Conservation (phyloP, 306 rosid genomes). For the Luffa acutangula region DNA sequence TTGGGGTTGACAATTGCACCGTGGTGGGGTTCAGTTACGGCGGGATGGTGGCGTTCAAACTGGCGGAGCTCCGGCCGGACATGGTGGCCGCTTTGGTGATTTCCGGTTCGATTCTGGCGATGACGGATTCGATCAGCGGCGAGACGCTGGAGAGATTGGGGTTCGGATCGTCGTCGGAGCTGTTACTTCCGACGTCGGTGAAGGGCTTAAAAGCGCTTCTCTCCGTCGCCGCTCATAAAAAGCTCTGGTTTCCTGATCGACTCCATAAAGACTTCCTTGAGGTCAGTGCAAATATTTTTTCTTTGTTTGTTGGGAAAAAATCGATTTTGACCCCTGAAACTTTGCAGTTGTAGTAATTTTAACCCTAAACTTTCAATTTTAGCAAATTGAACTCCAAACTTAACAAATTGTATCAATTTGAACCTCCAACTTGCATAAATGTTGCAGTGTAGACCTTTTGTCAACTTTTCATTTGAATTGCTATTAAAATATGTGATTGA, state of each 20-base stretch:
- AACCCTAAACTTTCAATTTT: too few relatives aligned
- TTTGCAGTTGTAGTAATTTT: too few relatives aligned
- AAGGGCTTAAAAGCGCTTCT: constrained; percentile 42
- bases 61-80: constrained; percentile 54
- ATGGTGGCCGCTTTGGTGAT: constrained; percentile 37
- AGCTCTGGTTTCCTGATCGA: constrained; percentile 43
- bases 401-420: too few relatives aligned
- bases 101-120: constrained; percentile 40
- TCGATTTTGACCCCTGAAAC: too few relatives aligned
- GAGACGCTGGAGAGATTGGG: constrained; percentile 28
- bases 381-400: too few relatives aligned
- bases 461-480: too few relatives aligned
- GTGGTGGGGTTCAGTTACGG: constrained; percentile 83
- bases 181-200: constrained; percentile 46
- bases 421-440: too few relatives aligned
- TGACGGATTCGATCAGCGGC: constrained; percentile 25
- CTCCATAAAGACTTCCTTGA: constrained; percentile 43
- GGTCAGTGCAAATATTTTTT: constrained; percentile 21
- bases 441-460: too few relatives aligned
- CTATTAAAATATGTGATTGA: too few relatives aligned
- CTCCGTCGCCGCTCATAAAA: constrained; percentile 38
- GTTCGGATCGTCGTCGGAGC: constrained; percentile 45
- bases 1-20: constrained; percentile 55
- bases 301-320: too few relatives aligned
- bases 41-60: constrained; percentile 62